phyloP scores from a whole-genome alignment of 192 early-diverging fungal species.

The Coemansia sp. region DNA sequence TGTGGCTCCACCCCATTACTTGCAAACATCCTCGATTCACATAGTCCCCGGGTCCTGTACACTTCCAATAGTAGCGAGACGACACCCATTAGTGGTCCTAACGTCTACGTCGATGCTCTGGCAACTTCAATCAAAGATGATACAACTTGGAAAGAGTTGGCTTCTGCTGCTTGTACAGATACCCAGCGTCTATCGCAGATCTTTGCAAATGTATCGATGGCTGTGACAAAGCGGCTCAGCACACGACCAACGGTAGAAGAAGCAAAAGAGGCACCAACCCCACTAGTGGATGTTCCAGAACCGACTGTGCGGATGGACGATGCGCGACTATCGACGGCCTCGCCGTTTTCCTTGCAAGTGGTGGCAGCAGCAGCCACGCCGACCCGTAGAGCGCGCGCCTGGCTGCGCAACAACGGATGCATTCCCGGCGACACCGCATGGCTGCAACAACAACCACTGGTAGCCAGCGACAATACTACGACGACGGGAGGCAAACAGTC shows the following conservation, averaged over 20 bases:
- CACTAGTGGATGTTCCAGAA: background rate
- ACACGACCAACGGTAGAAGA: background rate
- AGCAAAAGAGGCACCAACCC: background rate
- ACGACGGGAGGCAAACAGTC: background rate
- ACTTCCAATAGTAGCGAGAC: too few species aligned
- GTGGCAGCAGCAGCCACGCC: conserved; percentile 34
- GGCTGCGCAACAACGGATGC: conserved; percentile 34
- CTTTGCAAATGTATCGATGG: background rate
- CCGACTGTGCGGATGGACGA: background rate
- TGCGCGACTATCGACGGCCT: background rate
- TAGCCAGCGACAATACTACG: background rate
- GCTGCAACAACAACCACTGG: background rate
- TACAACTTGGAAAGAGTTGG: too few species aligned
- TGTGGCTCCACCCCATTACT: background rate
- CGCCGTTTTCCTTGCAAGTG: conserved; percentile 23
- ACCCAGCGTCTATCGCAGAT: background rate
- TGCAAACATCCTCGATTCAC: background rate
- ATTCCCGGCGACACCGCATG: conserved; percentile 10
- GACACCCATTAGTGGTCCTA: background rate
- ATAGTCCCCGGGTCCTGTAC: background rate
- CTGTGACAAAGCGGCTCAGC: background rate
- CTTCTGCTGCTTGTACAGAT: background rate
- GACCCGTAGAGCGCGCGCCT: conserved; percentile 14
- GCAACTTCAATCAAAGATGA: too few species aligned
- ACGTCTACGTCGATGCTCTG: too few species aligned